Evolutionary conservation across 106 monocot genomes (phyloP).

Genomic region (Acorus gramineus): DNA sequence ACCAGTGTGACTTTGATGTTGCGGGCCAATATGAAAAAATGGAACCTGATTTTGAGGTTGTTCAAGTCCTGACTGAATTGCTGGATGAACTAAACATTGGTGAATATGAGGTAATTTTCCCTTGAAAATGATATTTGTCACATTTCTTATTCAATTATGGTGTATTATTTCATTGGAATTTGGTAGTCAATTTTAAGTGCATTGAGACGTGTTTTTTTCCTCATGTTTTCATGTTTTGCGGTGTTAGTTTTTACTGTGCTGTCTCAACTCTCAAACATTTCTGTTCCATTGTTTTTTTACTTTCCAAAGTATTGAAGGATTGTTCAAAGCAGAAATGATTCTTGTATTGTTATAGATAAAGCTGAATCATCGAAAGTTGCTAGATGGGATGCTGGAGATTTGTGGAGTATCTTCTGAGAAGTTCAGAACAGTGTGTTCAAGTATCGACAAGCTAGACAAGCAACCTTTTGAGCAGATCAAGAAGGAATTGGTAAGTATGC

Average conservation of each 20-base stretch:
- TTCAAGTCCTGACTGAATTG: constrained; percentile 75
- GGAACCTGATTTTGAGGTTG: constrained; percentile 93
- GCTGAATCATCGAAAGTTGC: constrained; percentile 82
- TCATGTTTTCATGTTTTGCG: not conserved
- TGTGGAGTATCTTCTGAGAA: constrained; percentile 94
- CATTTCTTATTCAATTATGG: not conserved
- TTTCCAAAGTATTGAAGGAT: not conserved
- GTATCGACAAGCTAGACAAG: constrained; percentile 97
- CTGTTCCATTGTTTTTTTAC: not conserved
- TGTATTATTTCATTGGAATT: not conserved
- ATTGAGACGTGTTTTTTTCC: not conserved
- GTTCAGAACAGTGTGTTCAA: constrained; percentile 97
- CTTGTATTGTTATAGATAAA: constrained; percentile 54
- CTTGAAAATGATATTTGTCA: not conserved
- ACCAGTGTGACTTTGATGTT: constrained; percentile 98
- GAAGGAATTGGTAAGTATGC: constrained; percentile 73
- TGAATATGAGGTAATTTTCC: constrained; percentile 62
- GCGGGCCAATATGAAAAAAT: constrained; percentile 84
- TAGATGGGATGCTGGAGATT: constrained; percentile 97
- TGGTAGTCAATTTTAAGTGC: not conserved
- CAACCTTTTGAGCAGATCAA: constrained; percentile 89
- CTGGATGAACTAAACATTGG: constrained; percentile 77
- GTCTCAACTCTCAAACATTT: too few relatives aligned
- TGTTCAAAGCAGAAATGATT: not conserved
- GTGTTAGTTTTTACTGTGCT: not conserved